Conservation (phyloP, 768 basidiomycete species). For the Sarcodon sp. region DNA sequence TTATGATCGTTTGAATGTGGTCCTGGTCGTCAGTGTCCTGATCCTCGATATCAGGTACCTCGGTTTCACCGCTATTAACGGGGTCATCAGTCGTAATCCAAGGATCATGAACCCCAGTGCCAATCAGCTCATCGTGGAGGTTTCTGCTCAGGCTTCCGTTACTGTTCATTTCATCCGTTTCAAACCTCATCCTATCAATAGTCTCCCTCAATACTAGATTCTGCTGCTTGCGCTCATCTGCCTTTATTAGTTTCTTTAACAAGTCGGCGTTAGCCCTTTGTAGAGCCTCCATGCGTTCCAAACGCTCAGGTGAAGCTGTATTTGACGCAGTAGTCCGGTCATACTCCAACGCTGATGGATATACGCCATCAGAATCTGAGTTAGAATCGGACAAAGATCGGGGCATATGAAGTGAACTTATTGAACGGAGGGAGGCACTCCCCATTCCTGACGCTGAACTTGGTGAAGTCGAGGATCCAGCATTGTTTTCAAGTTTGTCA, state of each 20-base stretch:
- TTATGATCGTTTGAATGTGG: slow-evolving; percentile 82
- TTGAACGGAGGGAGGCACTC: slow-evolving; percentile 26
- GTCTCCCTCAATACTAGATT: slow-evolving; percentile 91
- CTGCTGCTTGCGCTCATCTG: slow-evolving; percentile 90
- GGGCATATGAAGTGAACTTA: slow-evolving; percentile 50
- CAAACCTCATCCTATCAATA: slow-evolving; percentile 87
- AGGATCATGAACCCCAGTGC: slow-evolving; percentile 25
- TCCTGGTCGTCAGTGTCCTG: slow-evolving; percentile 55
- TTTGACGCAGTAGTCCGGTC: slow-evolving; percentile 49
- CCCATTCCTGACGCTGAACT: slow-evolving; percentile 22
- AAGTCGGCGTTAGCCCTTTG: slow-evolving; percentile 66
- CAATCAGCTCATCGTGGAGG: slow-evolving; percentile 59
- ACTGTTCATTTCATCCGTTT: slow-evolving; percentile 82
- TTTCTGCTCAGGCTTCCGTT: slow-evolving; percentile 56
- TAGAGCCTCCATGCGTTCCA: slow-evolving; percentile 63
- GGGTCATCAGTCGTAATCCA: slow-evolving; percentile 22
- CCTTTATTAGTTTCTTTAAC: slow-evolving; percentile 58
- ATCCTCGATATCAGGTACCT: slow-evolving; percentile 30
- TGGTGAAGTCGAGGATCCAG: slow-evolving; percentile 19
- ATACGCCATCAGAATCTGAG: slow-evolving; percentile 34
- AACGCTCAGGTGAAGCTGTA: slow-evolving; percentile 54
- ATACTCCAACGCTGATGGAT: slow-evolving; percentile 41
- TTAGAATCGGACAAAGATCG: slow-evolving; percentile 15
- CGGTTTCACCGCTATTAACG: slow-evolving; percentile 17
- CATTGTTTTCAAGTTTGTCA: slow-evolving; percentile 11